Evolutionary conservation across 164 flowering plant genomes (phyloP), one percentile per base, ranked within the genome.

Genomic region (Buxus sempervirens): DNA sequence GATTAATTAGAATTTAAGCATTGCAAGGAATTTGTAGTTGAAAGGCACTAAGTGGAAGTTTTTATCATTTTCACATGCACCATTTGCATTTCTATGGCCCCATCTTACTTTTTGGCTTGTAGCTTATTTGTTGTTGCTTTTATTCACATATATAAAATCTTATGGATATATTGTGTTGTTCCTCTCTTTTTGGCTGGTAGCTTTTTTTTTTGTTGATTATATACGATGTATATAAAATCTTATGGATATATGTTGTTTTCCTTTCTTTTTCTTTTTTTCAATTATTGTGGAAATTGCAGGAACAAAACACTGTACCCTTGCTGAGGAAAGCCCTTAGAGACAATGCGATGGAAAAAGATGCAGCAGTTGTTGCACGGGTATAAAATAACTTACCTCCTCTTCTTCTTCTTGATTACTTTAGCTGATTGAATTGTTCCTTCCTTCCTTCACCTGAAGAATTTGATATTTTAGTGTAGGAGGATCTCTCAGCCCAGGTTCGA

Each of bases 311-410:
- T 61, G 73, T 92, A 42, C 97, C 97, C 14, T 89, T 91, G 53
- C 67, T 95, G 63, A 88, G 96, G 71, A 95, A 84, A 78, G 90
- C 99, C 72, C 88, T 95, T n/a, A 89, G 75, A 84, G 97, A 92
- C 77, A 89, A 86, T 72, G 92, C 94, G 3, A 86, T 95, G 91
- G 97, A 92, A 76, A 95, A 95, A 74, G 96, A 95, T 85, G 98
- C 96, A 41, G 97, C 97, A 75, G 86, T 92, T 77, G 87, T 87
- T 78, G 82, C 89, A 76, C 83, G 94, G 89, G 98, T 90, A 85
- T 24, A 55, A n/a, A 19, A 38, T 60, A 25, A 22, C 74, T 10
- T 64, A 32, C 36, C 32, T 49, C 9, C 26, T 4, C 14, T 42
- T 14, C 51, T 62, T 1, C 38, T 10, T 0, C 32, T 48, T 63